Evolutionary conservation across 768 basidiomycete genomes (phyloP), one percentile per base, ranked within the genome.

Genomic region (Auriscalpium vulgare): DNA sequence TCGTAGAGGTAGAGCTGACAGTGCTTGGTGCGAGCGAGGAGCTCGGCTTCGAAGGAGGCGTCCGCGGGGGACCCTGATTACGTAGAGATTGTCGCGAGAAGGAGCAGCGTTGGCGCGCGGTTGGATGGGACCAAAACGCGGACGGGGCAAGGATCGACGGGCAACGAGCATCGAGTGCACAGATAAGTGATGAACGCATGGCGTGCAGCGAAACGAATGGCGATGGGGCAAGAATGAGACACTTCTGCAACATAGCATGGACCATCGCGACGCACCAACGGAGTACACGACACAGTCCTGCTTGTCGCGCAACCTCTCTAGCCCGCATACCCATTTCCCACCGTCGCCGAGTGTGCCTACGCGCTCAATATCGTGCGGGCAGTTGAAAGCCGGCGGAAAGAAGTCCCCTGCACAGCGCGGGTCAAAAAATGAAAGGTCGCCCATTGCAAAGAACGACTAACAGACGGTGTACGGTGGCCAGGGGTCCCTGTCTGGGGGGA

Each of bases 301-400:
- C 66, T 84, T 84, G 51, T 77, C 69, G 52, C 71, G 70, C 6
- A 86, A 68, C 3, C 78, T 73, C 21, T 79, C 79, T 23, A 85
- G 63, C 2, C 85, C 85, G 62, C 85, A 86, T 14, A 83, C 74
- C 81, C 82, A 87, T 68, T 86, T 87, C 13, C 85, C 84, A 13
- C 85, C 84, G 63, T 85, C 84, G 16, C 83, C 83, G 9, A 86
- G 68, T 13, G 75, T 72, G 43, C 75, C 75, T 51, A 77, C 55
- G 19, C 75, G 75, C 58, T 77, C 71, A 11, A 71, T 50, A 51
- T 73, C 68, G 56, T 77, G 75, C 19, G 77, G 75, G 62, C 77
- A 77, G 35, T 70, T 66, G 57, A 74, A 78, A 0, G 74, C 62
- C 0, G 77, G 69, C 17, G 71, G 68, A 51, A 78, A 78, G 56